Percentiles rank a stretch among this genome's conserved stretches.
Conservation (phyloP, 2,329 filamentous ascomycete genomes). For the Colletotrichum shisoi region DNA sequence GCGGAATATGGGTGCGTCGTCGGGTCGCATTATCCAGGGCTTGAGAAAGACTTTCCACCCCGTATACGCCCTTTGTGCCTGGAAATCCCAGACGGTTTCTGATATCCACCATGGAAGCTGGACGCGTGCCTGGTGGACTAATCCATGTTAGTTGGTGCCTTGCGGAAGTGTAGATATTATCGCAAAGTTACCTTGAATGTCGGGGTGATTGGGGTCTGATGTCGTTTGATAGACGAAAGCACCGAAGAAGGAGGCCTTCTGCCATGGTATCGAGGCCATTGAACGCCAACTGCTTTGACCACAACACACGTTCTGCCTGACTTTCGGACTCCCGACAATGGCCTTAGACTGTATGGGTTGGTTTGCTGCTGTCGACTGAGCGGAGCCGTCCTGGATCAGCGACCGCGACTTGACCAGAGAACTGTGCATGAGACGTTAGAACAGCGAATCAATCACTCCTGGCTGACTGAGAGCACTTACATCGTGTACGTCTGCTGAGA, state of each 20-base stretch:
- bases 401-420: not conserved
- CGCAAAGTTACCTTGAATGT: not conserved
- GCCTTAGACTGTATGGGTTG: too few species aligned
- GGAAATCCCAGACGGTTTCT: slow-evolving; percentile 12
- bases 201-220: not conserved
- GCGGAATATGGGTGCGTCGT: rapidly evolving
- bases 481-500: slow-evolving; percentile 11
- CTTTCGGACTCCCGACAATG: rapidly evolving
- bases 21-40: not conserved
- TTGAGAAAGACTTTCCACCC: slow-evolving; percentile 17
- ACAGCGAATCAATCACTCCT: rapidly evolving
- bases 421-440: not conserved
- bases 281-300: rapidly evolving
- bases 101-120: slow-evolving; percentile 24
- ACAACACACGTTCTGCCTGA: rapidly evolving
- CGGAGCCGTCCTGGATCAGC: not conserved
- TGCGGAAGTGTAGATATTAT: rapidly evolving
- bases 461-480: not conserved
- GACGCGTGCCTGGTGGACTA: slow-evolving; percentile 9
- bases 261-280: not conserved
- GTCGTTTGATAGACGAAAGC: not conserved
- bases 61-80: not conserved
- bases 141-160: not conserved
- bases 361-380: not conserved
- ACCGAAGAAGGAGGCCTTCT: slow-evolving; percentile 13